Evolutionary conservation across 768 basidiomycete species (phyloP), one percentile per base, ranked within the genome.

Genomic region (Boletus eberwhitei): DNA sequence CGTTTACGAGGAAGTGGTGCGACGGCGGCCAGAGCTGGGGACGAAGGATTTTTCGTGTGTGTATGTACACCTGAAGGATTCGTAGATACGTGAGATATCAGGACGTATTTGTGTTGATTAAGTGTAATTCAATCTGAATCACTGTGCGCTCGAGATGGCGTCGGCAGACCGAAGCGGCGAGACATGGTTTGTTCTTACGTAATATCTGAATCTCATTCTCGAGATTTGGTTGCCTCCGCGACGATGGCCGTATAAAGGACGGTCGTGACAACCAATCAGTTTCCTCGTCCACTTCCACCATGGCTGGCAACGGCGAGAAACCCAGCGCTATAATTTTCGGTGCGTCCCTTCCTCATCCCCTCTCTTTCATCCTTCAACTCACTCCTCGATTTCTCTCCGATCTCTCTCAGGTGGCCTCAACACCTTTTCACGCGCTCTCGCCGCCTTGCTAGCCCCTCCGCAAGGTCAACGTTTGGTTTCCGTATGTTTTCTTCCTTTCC

Each of bases 41-140:
- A 76, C 66, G 46, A 86, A 84, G 62, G 93, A 94, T 61, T 94
- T 95, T 65, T 92, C 89, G 35, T 84, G 84, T 13, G 84, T 94
- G 24, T 94, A 91, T 68, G 73, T 76, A 47, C 85, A 83, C 67
- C 72, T 93, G 53, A 62, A 75, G 61, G 64, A 65, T 8, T 1
- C 50, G 41, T 54, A 49, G 13, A 48, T 41, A 42, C 42, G 49
- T 46, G 35, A 50, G 1, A 8, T 5, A 6, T n/a, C n/a, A n/a
- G n/a, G n/a, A n/a, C 29, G 8, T 5, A 31, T 31, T 31, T 31
- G 31, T 31, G 11, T 3, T 31, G 9, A n/a, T n/a, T n/a, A n/a
- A n/a, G n/a, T n/a, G 24, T 24, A 4, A 24, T 24, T 24, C 4
- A 24, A 24, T 24, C 24, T 24, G 24, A 24, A 24, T 24, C 24